These are phyloP conservation scores for Acrocalymma vagum DNA, from an alignment of 2,329 filamentous ascomycete species.

Conservation along the genomic window DNA sequence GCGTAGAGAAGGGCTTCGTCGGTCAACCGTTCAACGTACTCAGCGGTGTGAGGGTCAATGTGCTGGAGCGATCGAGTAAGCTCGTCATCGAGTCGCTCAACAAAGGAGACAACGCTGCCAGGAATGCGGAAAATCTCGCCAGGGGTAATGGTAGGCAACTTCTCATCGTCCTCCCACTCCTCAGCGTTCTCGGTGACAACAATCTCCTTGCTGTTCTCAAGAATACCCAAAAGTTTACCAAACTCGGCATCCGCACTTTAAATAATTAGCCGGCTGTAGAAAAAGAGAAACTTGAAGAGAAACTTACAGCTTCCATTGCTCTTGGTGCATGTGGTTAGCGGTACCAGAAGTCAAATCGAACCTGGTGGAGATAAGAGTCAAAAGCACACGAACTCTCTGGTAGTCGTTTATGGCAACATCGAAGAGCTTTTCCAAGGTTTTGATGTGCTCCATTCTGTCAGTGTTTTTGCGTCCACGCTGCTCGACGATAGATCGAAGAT, in stretches of 20 bases:
- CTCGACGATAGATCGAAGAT: conserved; percentile 91
- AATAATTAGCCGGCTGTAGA: conserved; percentile 13
- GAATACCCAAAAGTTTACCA: conserved; percentile 75
- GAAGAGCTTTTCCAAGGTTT: conserved; percentile 93
- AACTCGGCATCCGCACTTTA: conserved; percentile 82
- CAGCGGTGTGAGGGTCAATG: conserved; percentile 97
- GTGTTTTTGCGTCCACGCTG: conserved; percentile 99
- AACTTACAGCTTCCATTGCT: conserved; percentile 87
- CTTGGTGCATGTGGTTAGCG: conserved; percentile 85
- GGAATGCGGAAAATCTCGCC: conserved; percentile 90
- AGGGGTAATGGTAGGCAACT: conserved; percentile 76
- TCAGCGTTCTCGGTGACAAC: conserved; percentile 91
- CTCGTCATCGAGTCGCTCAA: conserved; percentile 96
- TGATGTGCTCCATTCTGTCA: conserved; percentile 92
- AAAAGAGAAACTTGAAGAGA: background rate
- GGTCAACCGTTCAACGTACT: conserved; percentile 94
- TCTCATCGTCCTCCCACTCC: conserved; percentile 99
- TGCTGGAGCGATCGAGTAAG: conserved; percentile 95
- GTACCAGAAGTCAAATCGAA: conserved; percentile 89
- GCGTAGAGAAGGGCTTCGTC: conserved; percentile 93
- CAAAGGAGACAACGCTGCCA: conserved; percentile 91
- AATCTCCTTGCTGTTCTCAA: conserved; percentile 81
- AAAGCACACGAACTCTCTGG: conserved; percentile 89
- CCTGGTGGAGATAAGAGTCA: conserved; percentile 90
- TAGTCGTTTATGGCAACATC: conserved; percentile 92